A percentile compares a stretch with the other conserved stretches of the same genome.
phyloP scores from a whole-genome alignment of 805 yeast species.

The Saccharomycodes ludwigii region DNA sequence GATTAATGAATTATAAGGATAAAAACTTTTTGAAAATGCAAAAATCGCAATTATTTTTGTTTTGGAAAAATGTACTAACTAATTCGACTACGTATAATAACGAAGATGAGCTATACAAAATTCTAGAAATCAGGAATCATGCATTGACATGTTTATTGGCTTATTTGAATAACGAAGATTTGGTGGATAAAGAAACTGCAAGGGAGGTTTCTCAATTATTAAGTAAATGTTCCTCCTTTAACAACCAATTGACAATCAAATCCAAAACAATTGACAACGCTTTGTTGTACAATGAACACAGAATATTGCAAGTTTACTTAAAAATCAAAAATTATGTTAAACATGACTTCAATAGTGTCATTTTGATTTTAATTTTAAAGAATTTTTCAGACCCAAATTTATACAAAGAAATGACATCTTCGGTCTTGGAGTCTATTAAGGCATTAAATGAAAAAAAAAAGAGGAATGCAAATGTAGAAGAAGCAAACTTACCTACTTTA shows the following conservation, averaged over 20 bases:
- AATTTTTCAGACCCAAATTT: slow-evolving; percentile 34
- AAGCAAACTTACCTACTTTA: slow-evolving; percentile 10
- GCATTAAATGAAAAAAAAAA: slow-evolving; percentile 11
- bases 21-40: slow-evolving; percentile 41
- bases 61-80: slow-evolving; percentile 53
- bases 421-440: slow-evolving; percentile 8
- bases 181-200: slow-evolving; percentile 30
- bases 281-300: slow-evolving; percentile 27
- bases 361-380: slow-evolving; percentile 26
- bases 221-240: slow-evolving; percentile 27
- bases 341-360: slow-evolving; percentile 27
- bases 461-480: slow-evolving; percentile 10
- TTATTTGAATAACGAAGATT: slow-evolving; percentile 30
- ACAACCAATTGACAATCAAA: slow-evolving; percentile 19
- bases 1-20: slow-evolving; percentile 48
- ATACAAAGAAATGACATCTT: slow-evolving; percentile 13
- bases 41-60: slow-evolving; percentile 41
- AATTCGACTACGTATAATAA: slow-evolving; percentile 33
- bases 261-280: slow-evolving; percentile 19
- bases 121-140: slow-evolving; percentile 40
- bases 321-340: slow-evolving; percentile 22
- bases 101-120: slow-evolving; percentile 26
- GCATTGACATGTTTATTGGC: slow-evolving; percentile 46
- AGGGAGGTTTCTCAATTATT: slow-evolving; percentile 37
- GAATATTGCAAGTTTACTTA: slow-evolving; percentile 34